These are phyloP conservation scores for Ceratocystis huliohia DNA, from an alignment of 2,329 filamentous ascomycete genomes.

Conservation along the genomic window DNA sequence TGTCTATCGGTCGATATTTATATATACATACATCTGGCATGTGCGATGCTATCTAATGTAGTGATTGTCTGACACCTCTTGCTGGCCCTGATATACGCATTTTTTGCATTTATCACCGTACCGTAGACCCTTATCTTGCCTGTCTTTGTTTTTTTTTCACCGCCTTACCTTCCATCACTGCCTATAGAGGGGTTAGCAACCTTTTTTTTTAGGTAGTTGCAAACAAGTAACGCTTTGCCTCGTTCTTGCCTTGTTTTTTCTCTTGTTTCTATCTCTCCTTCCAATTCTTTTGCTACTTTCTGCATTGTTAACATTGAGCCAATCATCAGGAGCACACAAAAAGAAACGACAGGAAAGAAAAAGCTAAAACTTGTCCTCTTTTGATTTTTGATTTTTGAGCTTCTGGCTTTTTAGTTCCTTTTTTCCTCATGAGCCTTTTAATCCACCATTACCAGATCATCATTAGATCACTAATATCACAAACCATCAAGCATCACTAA, in stretches of 20 bases:
- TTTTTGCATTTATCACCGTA: background rate
- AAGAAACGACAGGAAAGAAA: background rate
- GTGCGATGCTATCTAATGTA: no score
- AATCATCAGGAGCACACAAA: background rate
- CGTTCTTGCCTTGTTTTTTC: background rate
- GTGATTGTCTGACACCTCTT: no score
- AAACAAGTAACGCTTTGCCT: background rate
- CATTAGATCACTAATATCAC: no score
- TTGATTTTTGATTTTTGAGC: background rate
- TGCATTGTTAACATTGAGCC: background rate
- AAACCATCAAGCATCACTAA: no score
- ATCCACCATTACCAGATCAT: background rate
- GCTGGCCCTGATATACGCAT: background rate
- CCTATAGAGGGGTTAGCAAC: background rate
- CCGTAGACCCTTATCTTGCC: background rate
- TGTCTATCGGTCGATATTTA: no score
- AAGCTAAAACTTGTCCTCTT: background rate
- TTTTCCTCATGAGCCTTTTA: background rate
- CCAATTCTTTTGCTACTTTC: background rate
- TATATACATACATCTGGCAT: no score
- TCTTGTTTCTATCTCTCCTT: background rate
- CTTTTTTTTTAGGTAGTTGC: background rate
- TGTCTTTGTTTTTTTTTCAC: background rate
- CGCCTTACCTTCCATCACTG: background rate
- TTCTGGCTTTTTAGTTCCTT: background rate